phyloP scores from a whole-genome alignment of 2,329 filamentous ascomycete species.

The Monilinia laxa region DNA sequence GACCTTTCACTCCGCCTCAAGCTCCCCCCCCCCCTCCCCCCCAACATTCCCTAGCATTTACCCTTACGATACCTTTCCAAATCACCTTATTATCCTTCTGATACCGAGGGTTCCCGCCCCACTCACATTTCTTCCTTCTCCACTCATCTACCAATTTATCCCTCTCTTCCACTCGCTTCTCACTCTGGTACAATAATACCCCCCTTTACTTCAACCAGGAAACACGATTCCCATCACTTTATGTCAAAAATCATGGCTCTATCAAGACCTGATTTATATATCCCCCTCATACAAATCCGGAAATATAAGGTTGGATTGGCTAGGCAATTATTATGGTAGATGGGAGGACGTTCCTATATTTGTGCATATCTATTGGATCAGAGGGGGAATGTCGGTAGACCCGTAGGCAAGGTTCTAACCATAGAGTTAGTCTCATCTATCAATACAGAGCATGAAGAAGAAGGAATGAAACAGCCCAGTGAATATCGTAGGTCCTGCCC shows the following conservation, averaged over 20 bases:
- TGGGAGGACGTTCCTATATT: background rate
- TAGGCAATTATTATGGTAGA: background rate
- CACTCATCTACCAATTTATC: background rate
- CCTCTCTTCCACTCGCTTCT: background rate
- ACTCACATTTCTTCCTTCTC: background rate
- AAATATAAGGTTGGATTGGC: background rate
- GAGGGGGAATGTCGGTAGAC: background rate
- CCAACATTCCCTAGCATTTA: background rate
- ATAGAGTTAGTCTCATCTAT: background rate
- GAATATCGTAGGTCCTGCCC: background rate
- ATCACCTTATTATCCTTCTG: background rate
- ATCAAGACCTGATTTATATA: background rate
- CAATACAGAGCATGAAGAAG: background rate
- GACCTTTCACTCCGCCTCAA: background rate
- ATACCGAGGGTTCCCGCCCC: background rate
- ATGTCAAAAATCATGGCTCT: background rate
- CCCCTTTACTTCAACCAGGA: background rate
- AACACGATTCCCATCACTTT: background rate
- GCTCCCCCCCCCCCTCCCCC: background rate
- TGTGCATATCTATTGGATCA: background rate
- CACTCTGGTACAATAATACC: background rate
- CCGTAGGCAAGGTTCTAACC: background rate
- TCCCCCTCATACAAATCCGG: background rate
- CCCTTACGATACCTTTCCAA: background rate
- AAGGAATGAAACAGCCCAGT: background rate